A percentile compares a stretch with the other conserved stretches of the same genome.
These are phyloP conservation scores for Sclerotinia subarctica DNA, from an alignment of 2,329 filamentous ascomycete species.

Conservation along the genomic window DNA sequence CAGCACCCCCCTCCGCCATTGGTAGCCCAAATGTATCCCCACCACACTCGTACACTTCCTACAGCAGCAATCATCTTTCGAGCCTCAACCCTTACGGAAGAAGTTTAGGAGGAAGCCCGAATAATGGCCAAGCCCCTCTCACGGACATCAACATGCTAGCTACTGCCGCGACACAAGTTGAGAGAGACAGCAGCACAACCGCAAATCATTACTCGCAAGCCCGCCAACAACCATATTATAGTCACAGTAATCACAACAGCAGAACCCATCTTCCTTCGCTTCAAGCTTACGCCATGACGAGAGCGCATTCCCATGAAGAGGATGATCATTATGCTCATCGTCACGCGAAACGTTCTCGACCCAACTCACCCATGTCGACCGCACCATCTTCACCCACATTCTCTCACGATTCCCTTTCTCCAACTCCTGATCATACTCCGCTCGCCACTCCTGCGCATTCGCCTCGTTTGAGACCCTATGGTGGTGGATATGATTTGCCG, in stretches of 20 bases:
- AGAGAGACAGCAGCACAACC: conserved; percentile 49
- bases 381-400: conserved; percentile 95
- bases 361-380: conserved; percentile 92
- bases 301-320: conserved; percentile 77
- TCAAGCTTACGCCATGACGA: conserved; percentile 90
- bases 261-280: conserved; percentile 50
- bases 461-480: conserved; percentile 74
- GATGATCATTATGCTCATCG: conserved; percentile 75
- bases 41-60: conserved; percentile 81
- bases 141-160: conserved; percentile 58
- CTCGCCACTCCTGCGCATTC: conserved; percentile 94
- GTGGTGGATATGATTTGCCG: conserved; percentile 74
- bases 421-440: conserved; percentile 97
- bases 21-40: conserved; percentile 95
- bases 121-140: conserved; percentile 32
- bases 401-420: conserved; percentile 91
- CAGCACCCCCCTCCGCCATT: conserved; percentile 80
- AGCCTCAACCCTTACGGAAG: conserved; percentile 50
- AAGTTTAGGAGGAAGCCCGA: conserved; percentile 43
- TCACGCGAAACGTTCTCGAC: conserved; percentile 81
- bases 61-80: conserved; percentile 51
- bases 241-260: conserved; percentile 45
- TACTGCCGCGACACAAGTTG: conserved; percentile 59
- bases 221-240: conserved; percentile 55
- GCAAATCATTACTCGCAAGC: conserved; percentile 37